Base-by-base conservation (phyloP, 768 basidiomycete genomes). In the Punctularia strigosozonata region DNA sequence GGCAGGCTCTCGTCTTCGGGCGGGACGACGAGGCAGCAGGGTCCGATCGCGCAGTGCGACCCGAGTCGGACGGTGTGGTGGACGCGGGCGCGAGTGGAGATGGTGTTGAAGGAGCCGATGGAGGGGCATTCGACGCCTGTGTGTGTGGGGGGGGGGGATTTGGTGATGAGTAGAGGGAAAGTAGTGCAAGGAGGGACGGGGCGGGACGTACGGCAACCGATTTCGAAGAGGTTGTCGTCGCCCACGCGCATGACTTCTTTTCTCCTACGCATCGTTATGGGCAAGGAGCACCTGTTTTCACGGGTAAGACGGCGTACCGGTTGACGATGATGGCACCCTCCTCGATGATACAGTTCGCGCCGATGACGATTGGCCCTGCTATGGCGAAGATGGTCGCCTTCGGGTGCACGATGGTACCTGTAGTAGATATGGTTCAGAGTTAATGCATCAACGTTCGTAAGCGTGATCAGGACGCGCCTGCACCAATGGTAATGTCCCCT, bases 221-320 rank as follows among this genome's bases (percentile, higher is more conserved):
- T 88, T 61, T 95, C 89, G 51, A 99, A 94, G 42, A 91, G 64
- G 56, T 97, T 97, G 44, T 86, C 78, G 55, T 94, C 80, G 4
- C 94, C 94, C 35, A 99, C 89, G 15, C 80, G 75, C 89, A 97
- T 88, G 25, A 82, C 74, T 52, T 89, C 84, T 50, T 84, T 89
- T 39, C 72, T 60, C 50, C 77, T 80, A 46, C 28, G 37, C 25
- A 38, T 24, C 25, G 17, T 42, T 13, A 31, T 14, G n/a, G 8
- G 19, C 13, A 21, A 38, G 21, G 38, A n/a, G n/a, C n/a, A n/a
- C n/a, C n/a, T n/a, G n/a, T n/a, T n/a, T n/a, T n/a, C n/a, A n/a
- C n/a, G n/a, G n/a, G n/a, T n/a, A 20, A 21, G 18, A 31, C 22
- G 17, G 24, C 57, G 39, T 43, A 83, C 75, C 87, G 70, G 58